phyloP scores from a whole-genome alignment of 495 filamentous ascomycete genomes.

The Daldinia childiae region DNA sequence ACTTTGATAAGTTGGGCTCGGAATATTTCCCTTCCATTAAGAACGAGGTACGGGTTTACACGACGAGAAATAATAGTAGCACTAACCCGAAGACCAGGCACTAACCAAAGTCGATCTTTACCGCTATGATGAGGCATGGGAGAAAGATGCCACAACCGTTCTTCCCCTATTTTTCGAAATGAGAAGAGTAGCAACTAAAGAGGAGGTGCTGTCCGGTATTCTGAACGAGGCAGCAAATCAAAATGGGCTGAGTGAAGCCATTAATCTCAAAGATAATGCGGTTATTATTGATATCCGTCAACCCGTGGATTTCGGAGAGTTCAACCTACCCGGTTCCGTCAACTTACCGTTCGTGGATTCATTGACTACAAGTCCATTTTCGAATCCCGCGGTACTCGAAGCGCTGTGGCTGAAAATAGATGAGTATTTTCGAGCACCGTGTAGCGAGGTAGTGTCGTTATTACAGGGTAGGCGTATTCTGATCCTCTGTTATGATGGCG shows the following conservation, averaged over 20 bases:
- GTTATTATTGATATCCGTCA: conserved; percentile 57
- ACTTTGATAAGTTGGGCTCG: conserved; percentile 63
- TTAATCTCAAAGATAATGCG: conserved; percentile 25
- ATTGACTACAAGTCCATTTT: conserved; percentile 52
- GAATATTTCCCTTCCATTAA: conserved; percentile 63
- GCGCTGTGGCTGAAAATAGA: conserved; percentile 59
- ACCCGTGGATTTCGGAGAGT: conserved; percentile 51
- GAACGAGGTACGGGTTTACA: conserved; percentile 59
- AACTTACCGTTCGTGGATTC: conserved; percentile 57
- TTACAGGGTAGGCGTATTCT: conserved; percentile 50
- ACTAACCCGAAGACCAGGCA: conserved; percentile 46
- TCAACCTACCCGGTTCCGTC: conserved; percentile 57
- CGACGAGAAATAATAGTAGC: not conserved
- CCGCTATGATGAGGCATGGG: conserved; percentile 65
- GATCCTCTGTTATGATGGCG: conserved; percentile 63
- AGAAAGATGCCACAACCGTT: conserved; percentile 51
- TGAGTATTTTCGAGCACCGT: conserved; percentile 31
- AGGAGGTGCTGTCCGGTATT: conserved; percentile 30
- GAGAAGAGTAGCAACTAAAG: conserved; percentile 22
- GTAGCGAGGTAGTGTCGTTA: conserved; percentile 41
- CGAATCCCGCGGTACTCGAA: conserved; percentile 55
- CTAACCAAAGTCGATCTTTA: conserved; percentile 62
- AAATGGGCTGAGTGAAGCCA: not conserved
- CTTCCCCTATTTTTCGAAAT: conserved; percentile 53
- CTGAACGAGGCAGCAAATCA: not conserved